Percentiles rank a stretch among this genome's conserved stretches.
Evolutionary conservation across 441 rosid species (phyloP).

Genomic region (Pelargonium fulgidum): DNA sequence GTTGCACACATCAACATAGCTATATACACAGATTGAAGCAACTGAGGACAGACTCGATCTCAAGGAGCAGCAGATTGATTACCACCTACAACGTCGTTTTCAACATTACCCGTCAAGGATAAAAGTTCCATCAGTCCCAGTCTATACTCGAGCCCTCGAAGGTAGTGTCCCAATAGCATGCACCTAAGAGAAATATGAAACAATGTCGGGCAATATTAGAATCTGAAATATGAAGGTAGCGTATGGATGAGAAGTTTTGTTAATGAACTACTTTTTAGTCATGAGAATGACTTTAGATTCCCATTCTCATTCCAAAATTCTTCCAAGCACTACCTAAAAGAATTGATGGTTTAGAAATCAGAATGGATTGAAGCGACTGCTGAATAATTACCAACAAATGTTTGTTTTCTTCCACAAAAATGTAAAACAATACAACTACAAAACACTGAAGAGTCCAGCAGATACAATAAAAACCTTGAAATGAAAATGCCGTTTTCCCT

Average conservation of each 20-base stretch:
- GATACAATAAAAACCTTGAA: no score
- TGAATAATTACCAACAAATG: no score
- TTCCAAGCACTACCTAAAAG: no score
- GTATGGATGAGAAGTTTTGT: not conserved
- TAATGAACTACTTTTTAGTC: not conserved
- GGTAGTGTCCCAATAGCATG: slow-evolving; percentile 84
- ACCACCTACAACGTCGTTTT: slow-evolving; percentile 33
- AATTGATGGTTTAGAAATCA: no score
- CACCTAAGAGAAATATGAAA: slow-evolving; percentile 40
- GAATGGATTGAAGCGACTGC: no score
- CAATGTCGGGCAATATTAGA: not conserved
- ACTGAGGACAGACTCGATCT: slow-evolving; percentile 20
- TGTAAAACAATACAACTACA: no score
- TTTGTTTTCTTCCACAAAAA: no score
- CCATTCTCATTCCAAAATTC: no score
- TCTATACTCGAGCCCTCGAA: slow-evolving; percentile 79
- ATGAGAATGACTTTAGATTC: not conserved
- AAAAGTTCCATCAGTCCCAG: slow-evolving; percentile 72
- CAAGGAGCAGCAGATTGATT: slow-evolving; percentile 36
- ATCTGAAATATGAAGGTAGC: not conserved
- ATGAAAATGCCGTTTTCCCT: no score
- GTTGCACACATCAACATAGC: slow-evolving; percentile 5
- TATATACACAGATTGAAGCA: slow-evolving; percentile 29
- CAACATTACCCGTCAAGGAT: slow-evolving; percentile 39
- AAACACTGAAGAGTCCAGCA: no score